These are phyloP conservation scores for Fusarium coffeatum DNA, from an alignment of 2,329 filamentous ascomycete species.

Conservation along the genomic window DNA sequence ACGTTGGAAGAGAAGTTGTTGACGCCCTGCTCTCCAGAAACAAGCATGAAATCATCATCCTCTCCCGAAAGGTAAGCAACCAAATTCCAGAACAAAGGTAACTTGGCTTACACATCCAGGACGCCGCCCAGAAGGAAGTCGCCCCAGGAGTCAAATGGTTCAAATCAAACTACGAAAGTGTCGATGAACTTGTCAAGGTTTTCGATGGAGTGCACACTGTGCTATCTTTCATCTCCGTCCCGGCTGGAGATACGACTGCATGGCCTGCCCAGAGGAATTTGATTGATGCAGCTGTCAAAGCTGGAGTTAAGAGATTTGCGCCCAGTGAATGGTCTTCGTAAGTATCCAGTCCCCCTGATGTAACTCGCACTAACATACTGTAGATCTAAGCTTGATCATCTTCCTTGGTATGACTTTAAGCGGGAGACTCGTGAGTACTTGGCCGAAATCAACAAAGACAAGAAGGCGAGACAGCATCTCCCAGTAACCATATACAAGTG, in stretches of 20 bases:
- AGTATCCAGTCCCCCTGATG: too few relatives aligned
- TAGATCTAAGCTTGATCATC: conserved; percentile 25
- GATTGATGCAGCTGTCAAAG: conserved; percentile 67
- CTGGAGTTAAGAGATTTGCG: conserved; percentile 70
- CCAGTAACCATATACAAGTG: fast-evolving
- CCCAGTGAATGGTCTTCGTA: conserved; percentile 68
- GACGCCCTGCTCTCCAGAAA: conserved; percentile 60
- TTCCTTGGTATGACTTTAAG: conserved; percentile 53
- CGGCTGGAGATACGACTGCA: conserved; percentile 43
- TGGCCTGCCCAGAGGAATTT: conserved; percentile 51
- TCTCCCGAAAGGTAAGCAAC: conserved; percentile 58
- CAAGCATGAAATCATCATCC: conserved; percentile 64
- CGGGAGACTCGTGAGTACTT: conserved; percentile 62
- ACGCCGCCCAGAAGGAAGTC: conserved; percentile 9
- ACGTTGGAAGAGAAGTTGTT: conserved; percentile 64
- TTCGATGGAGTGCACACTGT: conserved; percentile 64
- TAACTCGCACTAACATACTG: background rate
- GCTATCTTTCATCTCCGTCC: conserved; percentile 61
- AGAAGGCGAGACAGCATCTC: conserved; percentile 49
- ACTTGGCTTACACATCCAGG: background rate
- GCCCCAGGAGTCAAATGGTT: conserved; percentile 19
- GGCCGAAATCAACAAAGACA: conserved; percentile 60
- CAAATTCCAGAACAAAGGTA: fast-evolving
- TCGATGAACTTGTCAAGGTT: conserved; percentile 48
- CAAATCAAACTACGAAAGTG: conserved; percentile 50